A percentile compares a stretch with the other conserved stretches of the same genome.
Evolutionary conservation across 2,329 filamentous ascomycete species (phyloP).

Genomic region (Zasmidium angulare): DNA sequence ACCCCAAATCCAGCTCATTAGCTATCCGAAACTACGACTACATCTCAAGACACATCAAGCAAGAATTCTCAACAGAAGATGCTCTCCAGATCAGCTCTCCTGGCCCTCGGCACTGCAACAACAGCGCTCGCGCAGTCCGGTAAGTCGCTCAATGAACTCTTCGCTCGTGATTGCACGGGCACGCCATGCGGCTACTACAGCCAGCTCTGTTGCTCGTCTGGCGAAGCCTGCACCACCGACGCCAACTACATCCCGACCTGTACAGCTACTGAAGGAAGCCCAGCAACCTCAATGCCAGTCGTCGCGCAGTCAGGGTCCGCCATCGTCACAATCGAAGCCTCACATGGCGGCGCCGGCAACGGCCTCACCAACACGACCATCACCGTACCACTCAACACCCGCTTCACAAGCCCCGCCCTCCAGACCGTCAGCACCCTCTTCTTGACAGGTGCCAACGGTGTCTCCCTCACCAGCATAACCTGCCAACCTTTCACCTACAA

Average conservation of each 20-base stretch:
- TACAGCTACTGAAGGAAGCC: too few species aligned
- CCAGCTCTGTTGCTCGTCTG: too few species aligned
- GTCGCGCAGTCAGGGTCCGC: too few species aligned
- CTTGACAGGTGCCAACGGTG: slow-evolving; percentile 22
- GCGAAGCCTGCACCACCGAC: too few species aligned
- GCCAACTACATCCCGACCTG: too few species aligned
- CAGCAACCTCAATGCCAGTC: too few species aligned
- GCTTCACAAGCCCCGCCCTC: slow-evolving; percentile 25
- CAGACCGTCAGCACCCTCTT: slow-evolving; percentile 27
- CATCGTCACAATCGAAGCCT: slow-evolving; percentile 24
- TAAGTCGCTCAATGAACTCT: too few species aligned
- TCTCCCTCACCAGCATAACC: slow-evolving; percentile 20
- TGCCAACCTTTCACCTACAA: slow-evolving; percentile 24
- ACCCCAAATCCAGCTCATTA: too few species aligned
- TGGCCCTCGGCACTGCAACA: slow-evolving; percentile 10
- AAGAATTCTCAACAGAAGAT: neutral
- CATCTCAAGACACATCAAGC: too few species aligned
- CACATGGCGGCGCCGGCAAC: slow-evolving; percentile 26
- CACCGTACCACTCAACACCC: slow-evolving; percentile 22
- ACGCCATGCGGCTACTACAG: too few species aligned
- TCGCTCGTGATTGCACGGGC: too few species aligned
- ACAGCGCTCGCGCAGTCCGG: slow-evolving; percentile 18
- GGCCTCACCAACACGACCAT: slow-evolving; percentile 29
- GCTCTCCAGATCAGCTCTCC: slow-evolving; percentile 7
- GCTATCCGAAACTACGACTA: too few species aligned